These are phyloP conservation scores for Cenchrus fungigraminus DNA, from an alignment of 176 grass and related monocot species.

Conservation along the genomic window DNA sequence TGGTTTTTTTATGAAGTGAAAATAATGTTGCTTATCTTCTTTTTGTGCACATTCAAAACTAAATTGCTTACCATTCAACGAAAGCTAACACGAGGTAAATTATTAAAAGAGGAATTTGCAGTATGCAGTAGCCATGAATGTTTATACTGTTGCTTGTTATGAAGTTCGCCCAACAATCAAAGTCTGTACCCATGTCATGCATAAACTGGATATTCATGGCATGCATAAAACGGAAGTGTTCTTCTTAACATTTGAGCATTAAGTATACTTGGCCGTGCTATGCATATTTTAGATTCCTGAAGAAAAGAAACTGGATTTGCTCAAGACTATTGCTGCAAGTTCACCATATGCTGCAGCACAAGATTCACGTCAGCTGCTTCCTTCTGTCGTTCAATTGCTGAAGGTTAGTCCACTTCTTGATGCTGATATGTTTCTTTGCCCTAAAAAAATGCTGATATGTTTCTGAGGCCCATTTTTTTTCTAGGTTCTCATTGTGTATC, in stretches of 20 bases:
- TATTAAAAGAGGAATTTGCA: background rate
- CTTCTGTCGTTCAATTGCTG: conserved; percentile 77
- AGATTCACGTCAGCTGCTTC: conserved; percentile 98
- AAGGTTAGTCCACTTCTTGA: conserved; percentile 60
- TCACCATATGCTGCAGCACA: conserved; percentile 82
- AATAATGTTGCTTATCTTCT: background rate
- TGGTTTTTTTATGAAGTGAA: conserved; percentile 16
- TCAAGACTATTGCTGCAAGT: conserved; percentile 91
- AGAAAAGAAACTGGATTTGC: conserved; percentile 90
- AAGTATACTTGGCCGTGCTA: conserved; percentile 20
- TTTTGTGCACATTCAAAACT: background rate
- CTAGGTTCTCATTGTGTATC: conserved; percentile 10
- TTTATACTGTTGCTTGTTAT: background rate
- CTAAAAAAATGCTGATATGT: too few relatives aligned
- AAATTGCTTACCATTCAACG: background rate
- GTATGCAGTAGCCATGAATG: background rate
- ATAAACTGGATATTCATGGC: background rate
- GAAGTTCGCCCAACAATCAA: too few relatives aligned
- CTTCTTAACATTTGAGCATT: background rate
- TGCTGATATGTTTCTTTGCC: background rate
- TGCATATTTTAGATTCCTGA: conserved; percentile 74
- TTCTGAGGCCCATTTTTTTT: background rate
- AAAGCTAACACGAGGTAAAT: background rate
- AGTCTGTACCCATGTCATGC: background rate
- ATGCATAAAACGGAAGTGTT: background rate